Conservation (phyloP, 441 rosid species). For the Gossypium davidsonii region DNA sequence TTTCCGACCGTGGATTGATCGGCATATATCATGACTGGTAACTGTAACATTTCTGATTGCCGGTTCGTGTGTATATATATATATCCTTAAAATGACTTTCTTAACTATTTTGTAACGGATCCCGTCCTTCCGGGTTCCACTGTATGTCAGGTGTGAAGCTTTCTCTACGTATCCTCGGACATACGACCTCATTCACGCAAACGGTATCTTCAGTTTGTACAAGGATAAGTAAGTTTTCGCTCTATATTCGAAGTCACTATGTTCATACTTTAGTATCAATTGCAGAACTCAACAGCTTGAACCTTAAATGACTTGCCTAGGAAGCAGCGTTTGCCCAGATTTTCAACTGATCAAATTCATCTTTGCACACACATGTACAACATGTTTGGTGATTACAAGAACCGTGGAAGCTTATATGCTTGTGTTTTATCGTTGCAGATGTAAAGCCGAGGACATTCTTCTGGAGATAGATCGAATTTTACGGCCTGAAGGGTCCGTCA, state of each 20-base stretch:
- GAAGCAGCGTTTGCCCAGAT: background rate
- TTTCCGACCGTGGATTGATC: slow-evolving; percentile 41
- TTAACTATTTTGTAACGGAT: background rate
- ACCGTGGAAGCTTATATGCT: background rate
- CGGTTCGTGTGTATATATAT: background rate
- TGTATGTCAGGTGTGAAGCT: slow-evolving; percentile 38
- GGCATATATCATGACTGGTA: slow-evolving; percentile 55
- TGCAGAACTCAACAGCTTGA: background rate
- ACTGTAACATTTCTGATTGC: background rate
- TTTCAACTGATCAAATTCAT: background rate
- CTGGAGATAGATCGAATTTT: slow-evolving; percentile 33
- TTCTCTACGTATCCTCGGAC: slow-evolving; percentile 50
- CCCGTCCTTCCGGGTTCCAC: background rate
- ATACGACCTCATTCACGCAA: slow-evolving; percentile 44
- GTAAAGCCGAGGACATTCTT: slow-evolving; percentile 29
- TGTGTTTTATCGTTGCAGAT: slow-evolving; percentile 19
- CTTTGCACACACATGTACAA: background rate
- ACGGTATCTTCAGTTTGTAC: slow-evolving; percentile 35
- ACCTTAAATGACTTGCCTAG: background rate
- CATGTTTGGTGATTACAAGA: background rate
- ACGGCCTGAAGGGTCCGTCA: slow-evolving; percentile 1
- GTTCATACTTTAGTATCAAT: background rate
- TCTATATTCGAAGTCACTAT: background rate
- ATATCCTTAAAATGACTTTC: background rate
- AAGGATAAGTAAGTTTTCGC: slow-evolving; percentile 30